Evolutionary conservation across 139 green algal species (phyloP).

Genomic region (Tetratostichococcus sp.): DNA sequence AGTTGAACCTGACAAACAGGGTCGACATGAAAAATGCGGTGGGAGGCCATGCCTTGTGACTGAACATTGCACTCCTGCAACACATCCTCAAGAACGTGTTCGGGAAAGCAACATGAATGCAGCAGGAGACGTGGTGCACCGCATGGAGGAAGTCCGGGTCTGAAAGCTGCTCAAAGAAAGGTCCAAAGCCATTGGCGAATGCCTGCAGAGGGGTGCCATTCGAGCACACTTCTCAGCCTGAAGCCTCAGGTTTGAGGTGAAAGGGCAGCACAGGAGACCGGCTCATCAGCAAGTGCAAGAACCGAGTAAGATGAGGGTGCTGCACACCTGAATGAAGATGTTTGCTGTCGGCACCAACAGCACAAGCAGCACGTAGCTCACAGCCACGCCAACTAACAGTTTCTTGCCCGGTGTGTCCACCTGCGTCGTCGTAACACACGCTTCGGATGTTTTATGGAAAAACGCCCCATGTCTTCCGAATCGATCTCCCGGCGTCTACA

Average conservation of each 20-base stretch:
- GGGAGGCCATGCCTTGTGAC: too few species aligned
- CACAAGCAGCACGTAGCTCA: slow-evolving; percentile 64
- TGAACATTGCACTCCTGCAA: background rate
- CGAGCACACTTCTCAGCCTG: too few species aligned
- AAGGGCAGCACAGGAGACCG: background rate
- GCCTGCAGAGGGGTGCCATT: slow-evolving; percentile 42
- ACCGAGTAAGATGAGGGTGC: too few species aligned
- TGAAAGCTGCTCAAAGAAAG: slow-evolving; percentile 64
- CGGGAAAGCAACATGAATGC: too few species aligned
- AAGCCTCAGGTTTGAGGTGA: too few species aligned
- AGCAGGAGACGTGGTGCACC: slow-evolving; percentile 8
- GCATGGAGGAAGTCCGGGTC: slow-evolving; percentile 82
- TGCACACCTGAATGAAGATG: slow-evolving; percentile 69
- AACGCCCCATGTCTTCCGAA: too few species aligned
- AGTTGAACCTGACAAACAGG: slow-evolving; percentile 46
- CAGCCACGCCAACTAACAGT: slow-evolving; percentile 42
- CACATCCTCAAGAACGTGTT: too few species aligned
- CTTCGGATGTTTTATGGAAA: too few species aligned
- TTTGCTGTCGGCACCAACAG: slow-evolving; percentile 76
- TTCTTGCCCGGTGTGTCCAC: slow-evolving; percentile 44
- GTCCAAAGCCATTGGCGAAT: slow-evolving; percentile 64
- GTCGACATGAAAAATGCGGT: too few species aligned
- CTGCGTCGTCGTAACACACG: slow-evolving; percentile 18
- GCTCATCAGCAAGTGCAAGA: too few species aligned
- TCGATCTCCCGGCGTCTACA: too few species aligned